These are phyloP conservation scores for Aspergillus intermedius DNA, from an alignment of 2,329 filamentous ascomycete species.

Conservation along the genomic window DNA sequence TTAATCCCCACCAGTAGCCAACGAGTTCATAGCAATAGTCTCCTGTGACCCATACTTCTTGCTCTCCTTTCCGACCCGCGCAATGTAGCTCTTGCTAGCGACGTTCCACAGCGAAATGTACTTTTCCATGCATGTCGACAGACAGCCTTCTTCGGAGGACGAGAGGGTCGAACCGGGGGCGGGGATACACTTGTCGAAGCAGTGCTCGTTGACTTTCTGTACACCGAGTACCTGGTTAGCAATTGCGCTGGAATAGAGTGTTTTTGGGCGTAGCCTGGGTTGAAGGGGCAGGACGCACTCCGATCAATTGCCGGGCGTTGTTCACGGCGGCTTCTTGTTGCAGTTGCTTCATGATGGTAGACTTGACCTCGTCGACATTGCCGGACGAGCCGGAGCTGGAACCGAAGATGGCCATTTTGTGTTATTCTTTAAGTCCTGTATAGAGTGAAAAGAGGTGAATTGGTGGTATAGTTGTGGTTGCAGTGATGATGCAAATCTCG, in stretches of 20 bases:
- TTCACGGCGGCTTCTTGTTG: slow-evolving; percentile 58
- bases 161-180: slow-evolving; percentile 61
- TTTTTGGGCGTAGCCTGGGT: not conserved
- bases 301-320: slow-evolving; percentile 65
- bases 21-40: slow-evolving; percentile 13
- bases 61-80: slow-evolving; percentile 50
- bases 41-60: slow-evolving; percentile 40
- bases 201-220: slow-evolving; percentile 74
- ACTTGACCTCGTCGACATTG: slow-evolving; percentile 37
- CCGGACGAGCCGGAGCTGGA: slow-evolving; percentile 18
- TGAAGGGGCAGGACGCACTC: slow-evolving; percentile 41
- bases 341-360: slow-evolving; percentile 58
- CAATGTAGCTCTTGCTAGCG: slow-evolving; percentile 63
- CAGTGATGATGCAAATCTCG: not conserved
- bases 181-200: slow-evolving; percentile 70
- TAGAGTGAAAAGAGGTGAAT: not conserved
- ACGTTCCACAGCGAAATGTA: slow-evolving; percentile 76
- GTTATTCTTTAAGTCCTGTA: not conserved
- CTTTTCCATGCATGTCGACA: slow-evolving; percentile 74
- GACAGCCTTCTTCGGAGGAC: slow-evolving; percentile 62
- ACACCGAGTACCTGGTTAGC: not conserved
- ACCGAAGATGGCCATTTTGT: slow-evolving; percentile 36
- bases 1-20: slow-evolving; percentile 8
- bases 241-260: not conserved
- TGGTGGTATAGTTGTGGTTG: slow-evolving; percentile 1